Evolutionary conservation across 768 basidiomycete genomes (phyloP), one percentile per base, ranked within the genome.

Genomic region (Phanerochaete carnosa): DNA sequence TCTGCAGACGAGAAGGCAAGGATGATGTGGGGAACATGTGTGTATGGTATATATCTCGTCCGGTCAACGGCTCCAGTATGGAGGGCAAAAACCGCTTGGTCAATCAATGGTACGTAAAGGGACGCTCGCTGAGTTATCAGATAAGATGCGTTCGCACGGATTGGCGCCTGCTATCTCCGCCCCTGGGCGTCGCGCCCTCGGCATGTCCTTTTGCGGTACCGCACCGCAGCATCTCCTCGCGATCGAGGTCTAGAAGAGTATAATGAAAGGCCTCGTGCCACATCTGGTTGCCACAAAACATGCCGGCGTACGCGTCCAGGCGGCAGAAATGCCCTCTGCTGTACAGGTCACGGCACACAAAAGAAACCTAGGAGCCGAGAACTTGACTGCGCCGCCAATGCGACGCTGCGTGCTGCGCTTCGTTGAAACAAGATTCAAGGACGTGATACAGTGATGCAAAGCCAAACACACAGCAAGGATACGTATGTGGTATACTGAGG

Each of bases 121-220:
- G 23, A 13, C 47, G 47, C 47, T 29, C 28, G 54, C 33, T 55
- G n/a, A 55, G 32, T 39, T 55, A 55, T 55, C 54, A 25, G 54
- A 55, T 55, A 55, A 55, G 54, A 55, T 55, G 51, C 51, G 51
- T n/a, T 32, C 30, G n/a, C 51, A 19, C 51, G 29, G 51, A 52
- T 52, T 15, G 23, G n/a, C 51, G 11, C 51, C 22, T n/a, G 30
- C 16, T 5, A 8, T 32, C 15, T 32, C 29, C 51, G n/a, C 7
- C 33, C 33, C 33, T 35, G 33, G 13, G 33, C 6, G 13, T 19
- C 19, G 39, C 39, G 19, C 39, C 19, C 19, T 9, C 11, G 11
- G 11, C 19, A 4, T 19, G 4, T 8, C 19, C 33, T 6, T 43
- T 43, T 19, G 39, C 39, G 39, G 39, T 11, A 19, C 39, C 39